Percentiles rank a stretch among this genome's conserved stretches.
Evolutionary conservation across 1,284 basidiomycete genomes (phyloP).

Genomic region (Sporisorium reilianum): DNA sequence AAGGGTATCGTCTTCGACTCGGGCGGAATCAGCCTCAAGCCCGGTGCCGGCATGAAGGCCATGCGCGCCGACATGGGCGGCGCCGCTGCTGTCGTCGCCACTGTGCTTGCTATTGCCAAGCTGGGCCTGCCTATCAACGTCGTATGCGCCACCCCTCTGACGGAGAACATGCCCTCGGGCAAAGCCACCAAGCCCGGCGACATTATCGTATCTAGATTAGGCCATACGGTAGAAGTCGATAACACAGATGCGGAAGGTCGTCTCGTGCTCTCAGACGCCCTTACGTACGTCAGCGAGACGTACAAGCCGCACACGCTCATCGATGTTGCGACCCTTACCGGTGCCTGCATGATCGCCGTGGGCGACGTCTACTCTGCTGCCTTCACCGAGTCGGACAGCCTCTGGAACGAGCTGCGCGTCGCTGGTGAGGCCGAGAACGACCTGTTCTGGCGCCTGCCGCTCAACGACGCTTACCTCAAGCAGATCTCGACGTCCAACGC

Average conservation of each 20-base stretch:
- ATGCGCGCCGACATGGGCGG: slow-evolving; percentile 69
- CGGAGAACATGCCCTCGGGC: slow-evolving; percentile 79
- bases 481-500: slow-evolving; percentile 84
- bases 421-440: slow-evolving; percentile 79
- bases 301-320: slow-evolving; percentile 85
- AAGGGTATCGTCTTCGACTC: slow-evolving; percentile 78
- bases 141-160: slow-evolving; percentile 79
- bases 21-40: slow-evolving; percentile 88
- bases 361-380: slow-evolving; percentile 83
- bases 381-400: slow-evolving; percentile 75
- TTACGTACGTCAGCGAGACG: slow-evolving; percentile 83
- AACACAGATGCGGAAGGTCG: slow-evolving; percentile 91
- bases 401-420: slow-evolving; percentile 78
- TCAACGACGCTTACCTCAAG: slow-evolving; percentile 81
- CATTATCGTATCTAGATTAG: slow-evolving; percentile 87
- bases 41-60: slow-evolving; percentile 75
- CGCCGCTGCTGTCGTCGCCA: slow-evolving; percentile 81
- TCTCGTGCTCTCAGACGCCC: slow-evolving; percentile 79
- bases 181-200: slow-evolving; percentile 86
- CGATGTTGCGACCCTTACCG: slow-evolving; percentile 85
- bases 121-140: slow-evolving; percentile 84
- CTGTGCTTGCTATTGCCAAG: slow-evolving; percentile 83
- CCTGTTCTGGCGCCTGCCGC: slow-evolving; percentile 70
- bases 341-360: slow-evolving; percentile 67
- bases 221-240: slow-evolving; percentile 83